A percentile compares a stretch with the other conserved stretches of the same genome.
Conservation (phyloP, 1,284 basidiomycete species). For the Mycena sp. region DNA sequence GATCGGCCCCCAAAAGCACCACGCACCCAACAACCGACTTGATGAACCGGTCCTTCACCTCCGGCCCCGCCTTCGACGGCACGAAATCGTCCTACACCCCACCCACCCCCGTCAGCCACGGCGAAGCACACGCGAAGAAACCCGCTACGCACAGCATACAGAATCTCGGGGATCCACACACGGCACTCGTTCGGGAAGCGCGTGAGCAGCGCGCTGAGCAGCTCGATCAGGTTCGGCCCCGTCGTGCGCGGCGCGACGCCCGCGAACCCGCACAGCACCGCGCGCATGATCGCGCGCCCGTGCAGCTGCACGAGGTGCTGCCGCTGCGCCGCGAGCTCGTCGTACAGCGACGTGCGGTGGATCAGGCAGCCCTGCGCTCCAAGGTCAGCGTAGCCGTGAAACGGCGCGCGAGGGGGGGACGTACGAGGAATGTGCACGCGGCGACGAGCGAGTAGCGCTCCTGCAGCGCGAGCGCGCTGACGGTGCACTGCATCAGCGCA, state of each 20-base stretch:
- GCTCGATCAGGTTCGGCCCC: conserved; percentile 85
- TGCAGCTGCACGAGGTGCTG: conserved; percentile 50
- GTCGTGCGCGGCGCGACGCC: conserved; percentile 84
- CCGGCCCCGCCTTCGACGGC: conserved; percentile 67
- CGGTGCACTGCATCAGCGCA: conserved; percentile 78
- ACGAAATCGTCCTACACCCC: conserved; percentile 74
- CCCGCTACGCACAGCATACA: conserved; percentile 21
- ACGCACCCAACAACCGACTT: conserved; percentile 76
- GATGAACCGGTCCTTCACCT: conserved; percentile 82
- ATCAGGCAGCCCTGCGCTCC: conserved; percentile 65
- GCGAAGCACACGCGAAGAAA: conserved; percentile 82
- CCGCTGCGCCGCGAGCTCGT: conserved; percentile 60
- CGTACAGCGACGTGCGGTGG: conserved; percentile 63
- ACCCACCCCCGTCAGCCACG: too few relatives aligned
- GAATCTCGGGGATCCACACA: background rate
- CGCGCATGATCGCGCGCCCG: too few relatives aligned
- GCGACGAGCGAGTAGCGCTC: conserved; percentile 89
- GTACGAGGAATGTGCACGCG: conserved; percentile 83
- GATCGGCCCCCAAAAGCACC: background rate
- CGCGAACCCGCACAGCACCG: conserved; percentile 80
- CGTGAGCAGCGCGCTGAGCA: conserved; percentile 53
- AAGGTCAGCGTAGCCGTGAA: conserved; percentile 8
- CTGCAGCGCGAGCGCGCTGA: conserved; percentile 80
- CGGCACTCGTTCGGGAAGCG: conserved; percentile 57
- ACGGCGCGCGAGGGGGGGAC: conserved; percentile 33